Evolutionary conservation across 768 basidiomycete species (phyloP).

Genomic region (Collybia sordida): DNA sequence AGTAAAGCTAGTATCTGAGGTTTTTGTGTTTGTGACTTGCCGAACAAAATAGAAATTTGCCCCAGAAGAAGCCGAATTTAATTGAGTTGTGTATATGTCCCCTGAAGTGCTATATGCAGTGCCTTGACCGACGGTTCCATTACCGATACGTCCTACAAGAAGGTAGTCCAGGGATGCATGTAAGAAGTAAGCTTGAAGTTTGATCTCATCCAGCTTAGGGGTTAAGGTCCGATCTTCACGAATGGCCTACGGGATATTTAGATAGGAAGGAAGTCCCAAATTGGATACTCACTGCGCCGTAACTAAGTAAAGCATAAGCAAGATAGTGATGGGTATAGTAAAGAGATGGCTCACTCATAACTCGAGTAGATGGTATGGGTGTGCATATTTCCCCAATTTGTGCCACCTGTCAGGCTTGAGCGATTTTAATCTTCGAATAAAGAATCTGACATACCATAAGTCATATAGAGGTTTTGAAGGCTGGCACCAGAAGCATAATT

Average conservation of each 20-base stretch:
- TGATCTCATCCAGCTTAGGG: constrained; percentile 62
- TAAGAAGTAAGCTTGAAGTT: constrained; percentile 63
- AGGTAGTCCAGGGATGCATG: constrained; percentile 64
- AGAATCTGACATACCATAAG: constrained; percentile 24
- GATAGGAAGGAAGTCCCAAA: no score
- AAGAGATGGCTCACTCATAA: constrained; percentile 27
- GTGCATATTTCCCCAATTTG: constrained; percentile 38
- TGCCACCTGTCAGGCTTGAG: constrained; percentile 22
- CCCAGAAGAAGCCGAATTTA: constrained; percentile 52
- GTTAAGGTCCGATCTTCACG: constrained; percentile 56
- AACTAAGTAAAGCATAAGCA: constrained; percentile 11
- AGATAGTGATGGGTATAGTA: not conserved
- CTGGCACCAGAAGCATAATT: constrained; percentile 33
- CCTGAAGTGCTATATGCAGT: constrained; percentile 33
- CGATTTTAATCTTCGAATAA: not conserved
- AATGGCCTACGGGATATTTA: constrained; percentile 31
- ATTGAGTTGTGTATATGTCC: constrained; percentile 48
- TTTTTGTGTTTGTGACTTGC: constrained; percentile 46
- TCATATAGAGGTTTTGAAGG: constrained; percentile 37
- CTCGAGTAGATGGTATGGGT: constrained; percentile 36
- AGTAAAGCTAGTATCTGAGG: constrained; percentile 41
- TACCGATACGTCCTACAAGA: constrained; percentile 61
- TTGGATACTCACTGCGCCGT: constrained; percentile 23
- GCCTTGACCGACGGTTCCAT: constrained; percentile 41
- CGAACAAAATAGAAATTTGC: constrained; percentile 60